phyloP scores from a whole-genome alignment of 202 grass and related monocot species.

The Bolboschoenoplectus hybrid region DNA sequence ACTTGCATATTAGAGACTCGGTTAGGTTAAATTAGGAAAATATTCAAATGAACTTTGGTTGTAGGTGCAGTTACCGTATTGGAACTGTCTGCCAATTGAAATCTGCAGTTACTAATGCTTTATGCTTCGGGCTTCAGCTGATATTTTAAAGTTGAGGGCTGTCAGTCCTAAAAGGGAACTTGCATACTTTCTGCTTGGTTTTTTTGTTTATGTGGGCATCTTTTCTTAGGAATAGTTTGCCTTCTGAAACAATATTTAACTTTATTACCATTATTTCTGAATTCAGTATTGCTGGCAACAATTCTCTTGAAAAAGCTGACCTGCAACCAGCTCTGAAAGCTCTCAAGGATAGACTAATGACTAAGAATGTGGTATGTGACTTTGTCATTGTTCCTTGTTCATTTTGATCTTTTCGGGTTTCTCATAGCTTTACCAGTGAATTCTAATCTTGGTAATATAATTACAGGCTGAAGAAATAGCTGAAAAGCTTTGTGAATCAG shows the following conservation, averaged over 20 bases:
- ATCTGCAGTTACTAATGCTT: background rate
- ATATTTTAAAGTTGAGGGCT: background rate
- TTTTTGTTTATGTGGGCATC: background rate
- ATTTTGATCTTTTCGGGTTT: constrained; percentile 39
- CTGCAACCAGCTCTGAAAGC: constrained; percentile 84
- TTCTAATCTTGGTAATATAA: constrained; percentile 13
- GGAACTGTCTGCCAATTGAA: background rate
- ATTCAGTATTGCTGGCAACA: constrained; percentile 87
- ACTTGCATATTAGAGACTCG: background rate
- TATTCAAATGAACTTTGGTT: background rate
- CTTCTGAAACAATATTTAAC: constrained; percentile 9
- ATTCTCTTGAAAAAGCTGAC: constrained; percentile 69
- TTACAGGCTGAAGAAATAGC: constrained; percentile 90
- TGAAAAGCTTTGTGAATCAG: constrained; percentile 93
- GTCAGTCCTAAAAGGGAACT: background rate
- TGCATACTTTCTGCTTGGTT: background rate
- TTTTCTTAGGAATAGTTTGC: constrained; percentile 5
- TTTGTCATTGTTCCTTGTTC: constrained; percentile 24
- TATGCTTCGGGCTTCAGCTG: background rate
- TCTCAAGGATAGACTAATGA: constrained; percentile 93
- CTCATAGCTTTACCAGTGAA: background rate
- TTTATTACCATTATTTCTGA: constrained; percentile 21
- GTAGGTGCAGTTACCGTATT: background rate
- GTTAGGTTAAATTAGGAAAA: background rate
- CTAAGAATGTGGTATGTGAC: constrained; percentile 84